Base-by-base conservation (phyloP, 805 yeast species). In the Candida vaughaniae region DNA sequence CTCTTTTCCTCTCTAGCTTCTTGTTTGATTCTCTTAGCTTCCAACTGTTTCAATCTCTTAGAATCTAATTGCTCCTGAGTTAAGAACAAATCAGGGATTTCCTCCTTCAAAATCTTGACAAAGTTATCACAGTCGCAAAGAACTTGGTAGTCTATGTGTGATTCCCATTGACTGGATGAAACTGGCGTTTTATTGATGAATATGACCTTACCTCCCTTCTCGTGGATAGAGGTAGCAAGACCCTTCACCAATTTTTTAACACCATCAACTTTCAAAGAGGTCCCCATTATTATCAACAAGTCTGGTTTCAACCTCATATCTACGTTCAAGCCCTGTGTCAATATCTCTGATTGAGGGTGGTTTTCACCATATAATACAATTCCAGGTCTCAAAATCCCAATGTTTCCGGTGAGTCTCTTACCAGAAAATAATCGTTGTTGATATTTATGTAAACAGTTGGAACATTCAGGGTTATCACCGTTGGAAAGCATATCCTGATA, bases 351-450 rank as follows among this genome's bases (percentile, higher is more conserved):
- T 44, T 79, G 78, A 1, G 96, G 96, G 59, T 91, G 98, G 51
- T 89, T 82, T 55, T 91, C 98, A 2, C 97, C 97, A 57, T 91
- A 91, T 16, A 91, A 69, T 1, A 91, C 95, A 40, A 91, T 89
- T 51, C 84, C 84, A 4, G 99, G 99, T 39, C 96, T 71, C 29
- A 93, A 63, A 17, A 78, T 60, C 0, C 99, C 99, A 4, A 82
- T 76, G 29, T 68, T 66, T 0, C 86, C 82, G 1, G 85, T 78
- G 6, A 75, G 56, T 38, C 99, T 62, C 58, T 89, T 89, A 3
- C 98, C 98, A 12, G 69, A 60, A 39, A 66, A 68, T 10, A 73
- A 63, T 31, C 96, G 67, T 32, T 74, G 75, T 37, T 73, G 65
- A 43, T 75, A 80, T 25, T 69, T 66, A 8, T 69, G 71, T 31